These are phyloP conservation scores for Helianthus annuus DNA, from an alignment of 129 eudicot genomes.

Conservation along the genomic window HanXRQr2.0-SUNRISE NC_035449.2:168340165-168340664, in stretches of 20 bases:
- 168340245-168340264: conserved; percentile 21
- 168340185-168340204: conserved; percentile 30
- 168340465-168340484: conserved; percentile 67
- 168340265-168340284: conserved; percentile 28
- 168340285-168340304: conserved; percentile 33
- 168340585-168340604: conserved; percentile 42
- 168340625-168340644: conserved; percentile 41
- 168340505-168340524: conserved; percentile 60
- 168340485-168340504: conserved; percentile 41
- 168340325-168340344: conserved; percentile 6
- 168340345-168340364: background rate
- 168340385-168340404: conserved; percentile 38
- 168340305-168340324: conserved; percentile 40
- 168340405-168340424: conserved; percentile 39
- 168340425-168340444: conserved; percentile 38
- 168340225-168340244: conserved; percentile 26
- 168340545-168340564: conserved; percentile 41
- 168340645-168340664: conserved; percentile 37
- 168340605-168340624: conserved; percentile 42
- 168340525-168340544: conserved; percentile 47
- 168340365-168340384: conserved; percentile 10
- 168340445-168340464: conserved; percentile 39
- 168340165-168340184: conserved; percentile 47
- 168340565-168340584: conserved; percentile 31
- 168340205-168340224: conserved; percentile 42